phyloP scores from a whole-genome alignment of 2,329 filamentous ascomycete species.

The Xylaria sp. region DNA sequence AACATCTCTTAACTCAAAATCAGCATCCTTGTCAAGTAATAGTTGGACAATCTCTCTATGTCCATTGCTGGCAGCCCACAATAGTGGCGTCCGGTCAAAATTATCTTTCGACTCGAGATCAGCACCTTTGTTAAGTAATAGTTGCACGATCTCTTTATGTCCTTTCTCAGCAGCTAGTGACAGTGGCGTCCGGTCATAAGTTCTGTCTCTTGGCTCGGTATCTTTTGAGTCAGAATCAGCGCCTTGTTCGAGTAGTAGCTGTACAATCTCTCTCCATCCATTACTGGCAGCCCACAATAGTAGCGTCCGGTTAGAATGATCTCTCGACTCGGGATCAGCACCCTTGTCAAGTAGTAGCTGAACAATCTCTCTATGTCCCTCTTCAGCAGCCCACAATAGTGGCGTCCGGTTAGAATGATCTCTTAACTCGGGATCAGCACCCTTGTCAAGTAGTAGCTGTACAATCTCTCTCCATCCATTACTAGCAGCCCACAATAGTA shows the following conservation, averaged over 20 bases:
- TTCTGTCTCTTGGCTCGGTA: not conserved
- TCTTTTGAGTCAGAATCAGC: too few species aligned
- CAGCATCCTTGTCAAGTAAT: not conserved
- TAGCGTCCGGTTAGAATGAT: too few species aligned
- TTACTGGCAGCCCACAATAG: too few species aligned
- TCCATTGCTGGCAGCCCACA: not conserved
- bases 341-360: too few species aligned
- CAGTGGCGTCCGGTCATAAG: not conserved
- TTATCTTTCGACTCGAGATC: not conserved
- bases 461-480: not conserved
- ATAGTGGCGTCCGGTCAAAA: not conserved
- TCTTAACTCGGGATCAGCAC: not conserved
- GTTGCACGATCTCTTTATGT: not conserved
- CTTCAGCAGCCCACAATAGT: not conserved
- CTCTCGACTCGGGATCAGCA: too few species aligned
- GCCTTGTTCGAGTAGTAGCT: too few species aligned
- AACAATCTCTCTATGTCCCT: too few species aligned
- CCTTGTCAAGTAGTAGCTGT: slow-evolving; percentile 4
- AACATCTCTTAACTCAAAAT: not conserved
- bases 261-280: too few species aligned
- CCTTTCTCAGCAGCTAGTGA: not conserved
- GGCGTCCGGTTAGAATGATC: not conserved
- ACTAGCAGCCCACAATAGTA: not conserved
- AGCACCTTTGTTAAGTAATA: not conserved
- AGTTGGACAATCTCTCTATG: not conserved